Conservation (phyloP, 192 early-diverging fungal genomes). For the Backusella mclennaniae region DNA sequence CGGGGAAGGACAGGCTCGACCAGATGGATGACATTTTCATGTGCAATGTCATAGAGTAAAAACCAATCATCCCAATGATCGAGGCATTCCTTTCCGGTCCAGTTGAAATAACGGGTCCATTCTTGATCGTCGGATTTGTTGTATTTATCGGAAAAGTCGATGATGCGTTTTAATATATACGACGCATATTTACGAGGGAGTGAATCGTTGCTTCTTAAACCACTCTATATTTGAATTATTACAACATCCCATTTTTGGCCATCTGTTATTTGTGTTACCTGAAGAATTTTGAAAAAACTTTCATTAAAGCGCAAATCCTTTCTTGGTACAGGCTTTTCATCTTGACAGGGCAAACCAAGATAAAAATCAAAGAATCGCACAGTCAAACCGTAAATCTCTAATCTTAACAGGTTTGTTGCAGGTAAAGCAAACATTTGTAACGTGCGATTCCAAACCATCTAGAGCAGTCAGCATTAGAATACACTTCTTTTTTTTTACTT, state of each 20-base stretch:
- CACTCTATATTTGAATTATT: slow-evolving; percentile 11
- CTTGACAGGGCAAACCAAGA: slow-evolving; percentile 19
- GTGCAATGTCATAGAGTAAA: slow-evolving; percentile 46
- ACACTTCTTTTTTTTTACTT: not conserved
- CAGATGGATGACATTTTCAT: slow-evolving; percentile 45
- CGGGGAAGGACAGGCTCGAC: slow-evolving; percentile 50
- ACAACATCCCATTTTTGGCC: not conserved
- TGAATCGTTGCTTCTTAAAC: slow-evolving; percentile 33
- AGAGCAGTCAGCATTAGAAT: not conserved
- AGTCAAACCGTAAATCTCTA: slow-evolving; percentile 33
- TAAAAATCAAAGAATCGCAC: slow-evolving; percentile 34
- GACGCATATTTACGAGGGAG: slow-evolving; percentile 30
- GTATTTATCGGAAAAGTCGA: slow-evolving; percentile 26
- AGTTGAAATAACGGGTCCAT: slow-evolving; percentile 33
- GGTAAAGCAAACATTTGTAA: slow-evolving; percentile 31
- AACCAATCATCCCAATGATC: slow-evolving; percentile 51
- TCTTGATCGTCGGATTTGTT: not conserved
- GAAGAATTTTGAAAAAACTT: slow-evolving; percentile 31
- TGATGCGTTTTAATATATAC: slow-evolving; percentile 32
- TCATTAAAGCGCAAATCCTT: slow-evolving; percentile 31
- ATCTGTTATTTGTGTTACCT: slow-evolving; percentile 8
- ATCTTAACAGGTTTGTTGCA: slow-evolving; percentile 35
- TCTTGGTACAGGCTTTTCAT: not conserved
- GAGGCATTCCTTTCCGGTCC: not conserved
- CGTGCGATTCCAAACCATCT: slow-evolving; percentile 39